Evolutionary conservation across 306 rosid genomes (phyloP).

Genomic region (Cucumis hystrix): DNA sequence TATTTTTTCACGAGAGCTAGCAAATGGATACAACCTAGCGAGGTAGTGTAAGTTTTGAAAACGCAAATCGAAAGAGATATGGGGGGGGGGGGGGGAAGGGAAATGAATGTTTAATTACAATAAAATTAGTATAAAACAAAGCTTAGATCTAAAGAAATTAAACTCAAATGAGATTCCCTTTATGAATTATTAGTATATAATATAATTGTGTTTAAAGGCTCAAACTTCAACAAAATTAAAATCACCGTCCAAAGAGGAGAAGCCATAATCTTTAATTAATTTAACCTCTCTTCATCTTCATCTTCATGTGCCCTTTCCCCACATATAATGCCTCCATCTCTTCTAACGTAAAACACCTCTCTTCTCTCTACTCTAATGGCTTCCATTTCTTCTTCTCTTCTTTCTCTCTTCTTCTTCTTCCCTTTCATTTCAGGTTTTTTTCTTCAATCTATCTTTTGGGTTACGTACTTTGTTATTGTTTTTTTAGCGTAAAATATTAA

Average conservation of each 20-base stretch:
- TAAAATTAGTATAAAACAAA: not conserved
- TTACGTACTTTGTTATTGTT: no score
- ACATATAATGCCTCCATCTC: not conserved
- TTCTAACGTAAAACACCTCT: not conserved
- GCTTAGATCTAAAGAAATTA: not conserved
- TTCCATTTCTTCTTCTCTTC: not conserved
- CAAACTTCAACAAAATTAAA: not conserved
- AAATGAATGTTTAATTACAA: not conserved
- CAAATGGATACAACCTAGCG: no score
- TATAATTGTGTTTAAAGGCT: not conserved
- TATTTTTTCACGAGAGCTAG: no score
- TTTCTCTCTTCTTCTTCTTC: conserved; percentile 14
- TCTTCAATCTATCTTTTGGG: no score
- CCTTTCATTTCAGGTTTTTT: conserved; percentile 25
- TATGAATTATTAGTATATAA: not conserved
- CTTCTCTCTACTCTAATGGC: conserved; percentile 1
- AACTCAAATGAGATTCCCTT: not conserved
- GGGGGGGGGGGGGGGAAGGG: no score
- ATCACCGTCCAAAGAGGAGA: not conserved
- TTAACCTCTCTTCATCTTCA: not conserved
- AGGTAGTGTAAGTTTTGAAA: no score
- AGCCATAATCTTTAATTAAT: no score
- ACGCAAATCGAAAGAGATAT: not conserved
- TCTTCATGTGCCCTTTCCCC: not conserved
- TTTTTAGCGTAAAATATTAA: no score